phyloP scores from a whole-genome alignment of 163 green algal genomes.

The Scenedesmus sp. region DNA sequence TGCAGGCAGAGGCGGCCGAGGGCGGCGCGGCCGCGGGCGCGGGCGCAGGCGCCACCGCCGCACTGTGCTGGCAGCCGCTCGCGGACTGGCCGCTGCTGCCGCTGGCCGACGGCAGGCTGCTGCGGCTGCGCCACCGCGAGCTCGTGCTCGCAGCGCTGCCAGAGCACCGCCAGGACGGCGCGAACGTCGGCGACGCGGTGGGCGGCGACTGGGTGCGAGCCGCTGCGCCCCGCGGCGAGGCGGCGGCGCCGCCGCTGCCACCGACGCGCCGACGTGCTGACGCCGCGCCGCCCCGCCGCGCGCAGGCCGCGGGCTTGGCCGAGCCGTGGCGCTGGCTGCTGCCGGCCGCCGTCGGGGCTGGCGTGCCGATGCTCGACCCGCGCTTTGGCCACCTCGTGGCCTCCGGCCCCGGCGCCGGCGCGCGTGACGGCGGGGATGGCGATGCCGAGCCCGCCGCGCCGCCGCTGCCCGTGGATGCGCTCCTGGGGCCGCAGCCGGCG shows the following conservation, averaged over 20 bases:
- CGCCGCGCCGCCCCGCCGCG: too few species aligned
- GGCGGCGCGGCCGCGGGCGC: conserved; percentile 13
- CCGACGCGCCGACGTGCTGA: too few species aligned
- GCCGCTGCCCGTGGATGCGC: not conserved
- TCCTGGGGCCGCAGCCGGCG: conserved; percentile 23
- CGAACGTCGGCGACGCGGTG: too few species aligned
- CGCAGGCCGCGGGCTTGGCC: conserved; percentile 6
- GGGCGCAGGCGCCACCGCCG: conserved; percentile 61
- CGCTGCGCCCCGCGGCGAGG: too few species aligned
- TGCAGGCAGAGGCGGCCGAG: not conserved
- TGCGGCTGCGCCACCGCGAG: conserved; percentile 24
- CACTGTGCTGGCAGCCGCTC: conserved; percentile 37
- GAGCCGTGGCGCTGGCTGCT: conserved; percentile 45
- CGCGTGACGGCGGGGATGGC: not conserved
- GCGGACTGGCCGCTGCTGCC: conserved; percentile 71
- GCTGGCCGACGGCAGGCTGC: conserved; percentile 53
- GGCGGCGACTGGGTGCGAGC: too few species aligned
- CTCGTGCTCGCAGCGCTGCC: conserved; percentile 12
- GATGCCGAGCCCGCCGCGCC: not conserved
- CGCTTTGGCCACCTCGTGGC: conserved; percentile 9
- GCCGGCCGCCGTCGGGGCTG: conserved; percentile 6
- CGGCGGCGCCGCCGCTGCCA: too few species aligned
- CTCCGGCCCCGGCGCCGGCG: not conserved
- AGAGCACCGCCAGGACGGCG: not conserved
- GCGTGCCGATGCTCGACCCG: conserved; percentile 39